A percentile compares a stretch with the other conserved stretches of the same genome.
Conservation (phyloP, 306 rosid genomes). For the Acacia crassicarpa region DNA sequence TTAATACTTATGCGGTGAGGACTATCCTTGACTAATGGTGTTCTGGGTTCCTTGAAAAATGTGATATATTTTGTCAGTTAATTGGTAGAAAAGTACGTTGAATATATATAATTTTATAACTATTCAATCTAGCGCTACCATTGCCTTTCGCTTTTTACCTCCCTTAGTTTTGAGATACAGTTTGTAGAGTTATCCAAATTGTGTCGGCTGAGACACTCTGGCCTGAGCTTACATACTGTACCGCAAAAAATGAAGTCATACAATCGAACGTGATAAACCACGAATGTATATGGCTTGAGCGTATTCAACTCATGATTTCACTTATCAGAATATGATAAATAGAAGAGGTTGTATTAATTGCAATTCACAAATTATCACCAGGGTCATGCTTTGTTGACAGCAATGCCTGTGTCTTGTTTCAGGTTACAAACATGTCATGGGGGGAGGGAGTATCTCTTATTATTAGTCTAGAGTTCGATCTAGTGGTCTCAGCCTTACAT, state of each 20-base stretch:
- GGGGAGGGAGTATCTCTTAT: constrained; percentile 74
- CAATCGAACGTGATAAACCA: too few species aligned
- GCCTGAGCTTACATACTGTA: too few species aligned
- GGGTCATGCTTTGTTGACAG: constrained; percentile 4
- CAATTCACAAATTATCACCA: too few species aligned
- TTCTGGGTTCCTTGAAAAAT: not conserved
- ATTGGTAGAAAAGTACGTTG: not conserved
- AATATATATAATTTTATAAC: not conserved
- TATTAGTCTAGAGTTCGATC: constrained; percentile 70
- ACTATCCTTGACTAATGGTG: not conserved
- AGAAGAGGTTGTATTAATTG: too few species aligned
- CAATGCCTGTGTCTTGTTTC: constrained; percentile 30
- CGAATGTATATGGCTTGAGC: too few species aligned
- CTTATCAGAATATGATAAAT: too few species aligned
- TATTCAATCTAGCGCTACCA: not conserved
- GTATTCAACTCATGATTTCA: too few species aligned
- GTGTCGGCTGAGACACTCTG: too few species aligned
- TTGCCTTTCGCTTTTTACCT: not conserved
- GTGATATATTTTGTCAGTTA: not conserved
- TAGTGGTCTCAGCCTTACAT: constrained; percentile 78
- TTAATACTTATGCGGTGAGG: not conserved
- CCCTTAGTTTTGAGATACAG: not conserved
- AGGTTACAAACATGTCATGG: constrained; percentile 96
- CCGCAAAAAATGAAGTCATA: too few species aligned
- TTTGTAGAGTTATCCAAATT: too few species aligned